A percentile compares a stretch with the other conserved stretches of the same genome.
These are phyloP conservation scores for Phialophora expanda DNA, from an alignment of 2,329 filamentous ascomycete species.

Conservation along the genomic window DNA sequence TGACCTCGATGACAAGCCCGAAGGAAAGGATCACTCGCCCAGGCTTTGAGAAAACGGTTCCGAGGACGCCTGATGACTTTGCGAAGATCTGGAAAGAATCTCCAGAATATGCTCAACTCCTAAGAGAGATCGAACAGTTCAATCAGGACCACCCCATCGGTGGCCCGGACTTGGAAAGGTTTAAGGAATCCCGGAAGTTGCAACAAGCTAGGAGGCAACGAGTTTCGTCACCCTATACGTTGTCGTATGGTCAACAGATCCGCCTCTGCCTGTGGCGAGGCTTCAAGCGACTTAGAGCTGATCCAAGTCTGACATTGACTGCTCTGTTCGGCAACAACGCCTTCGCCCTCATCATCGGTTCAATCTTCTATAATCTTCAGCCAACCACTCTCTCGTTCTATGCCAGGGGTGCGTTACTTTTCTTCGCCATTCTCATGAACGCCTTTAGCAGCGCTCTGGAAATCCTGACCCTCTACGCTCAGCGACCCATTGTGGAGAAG, in stretches of 20 bases:
- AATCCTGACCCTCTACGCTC: constrained; percentile 77
- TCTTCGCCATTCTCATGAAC: constrained; percentile 69
- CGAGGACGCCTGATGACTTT: constrained; percentile 73
- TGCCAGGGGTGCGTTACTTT: constrained; percentile 66
- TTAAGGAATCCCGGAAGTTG: constrained; percentile 50
- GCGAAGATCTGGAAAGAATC: constrained; percentile 62
- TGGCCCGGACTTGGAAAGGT: constrained; percentile 49
- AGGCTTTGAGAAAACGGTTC: constrained; percentile 68
- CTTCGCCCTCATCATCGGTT: constrained; percentile 68
- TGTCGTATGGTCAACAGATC: constrained; percentile 62
- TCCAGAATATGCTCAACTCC: constrained; percentile 50
- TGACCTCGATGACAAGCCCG: constrained; percentile 72
- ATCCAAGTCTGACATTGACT: constrained; percentile 67
- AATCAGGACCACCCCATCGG: constrained; percentile 51
- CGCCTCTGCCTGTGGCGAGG: constrained; percentile 63
- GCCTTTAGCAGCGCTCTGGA: constrained; percentile 68
- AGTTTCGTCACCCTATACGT: constrained; percentile 62
- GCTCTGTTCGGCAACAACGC: constrained; percentile 64
- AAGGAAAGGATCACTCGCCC: constrained; percentile 61
- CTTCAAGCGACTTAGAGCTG: constrained; percentile 69
- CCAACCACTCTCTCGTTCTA: constrained; percentile 65
- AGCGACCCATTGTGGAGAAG: constrained; percentile 92
- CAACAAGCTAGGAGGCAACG: constrained; percentile 53
- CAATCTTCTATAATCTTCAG: constrained; percentile 70
- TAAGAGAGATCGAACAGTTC: constrained; percentile 53